A percentile compares a stretch with the other conserved stretches of the same genome.
These are phyloP conservation scores for Aureobasidium melanogenum DNA, from an alignment of 2,329 filamentous ascomycete species.

Conservation along the genomic window DNA sequence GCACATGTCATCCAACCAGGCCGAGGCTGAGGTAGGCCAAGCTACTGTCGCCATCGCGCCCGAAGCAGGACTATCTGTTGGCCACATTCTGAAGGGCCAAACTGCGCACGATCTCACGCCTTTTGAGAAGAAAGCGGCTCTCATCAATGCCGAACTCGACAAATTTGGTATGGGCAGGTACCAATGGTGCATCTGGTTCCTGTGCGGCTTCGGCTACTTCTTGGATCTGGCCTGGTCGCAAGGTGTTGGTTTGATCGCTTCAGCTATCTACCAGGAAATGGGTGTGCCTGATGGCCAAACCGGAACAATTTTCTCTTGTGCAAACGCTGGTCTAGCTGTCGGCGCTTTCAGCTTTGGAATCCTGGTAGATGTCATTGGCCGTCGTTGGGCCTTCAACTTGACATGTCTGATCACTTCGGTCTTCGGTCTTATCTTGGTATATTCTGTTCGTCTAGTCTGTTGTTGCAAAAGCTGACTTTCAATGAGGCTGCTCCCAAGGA, in stretches of 20 bases:
- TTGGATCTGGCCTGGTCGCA: slow-evolving; percentile 52
- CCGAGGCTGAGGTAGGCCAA: background rate
- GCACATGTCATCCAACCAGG: background rate
- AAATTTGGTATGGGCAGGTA: slow-evolving; percentile 45
- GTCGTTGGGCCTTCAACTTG: slow-evolving; percentile 50
- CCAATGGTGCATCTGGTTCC: slow-evolving; percentile 34
- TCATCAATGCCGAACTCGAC: slow-evolving; percentile 43
- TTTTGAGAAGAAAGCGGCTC: slow-evolving; percentile 36
- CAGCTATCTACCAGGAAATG: slow-evolving; percentile 48
- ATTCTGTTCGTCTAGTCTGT: slow-evolving; percentile 20
- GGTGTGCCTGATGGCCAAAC: slow-evolving; percentile 33
- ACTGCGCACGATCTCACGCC: background rate
- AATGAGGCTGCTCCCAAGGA: slow-evolving; percentile 19
- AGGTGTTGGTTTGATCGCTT: slow-evolving; percentile 47
- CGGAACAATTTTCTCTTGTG: slow-evolving; percentile 46
- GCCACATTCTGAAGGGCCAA: slow-evolving; percentile 1
- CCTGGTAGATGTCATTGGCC: slow-evolving; percentile 45
- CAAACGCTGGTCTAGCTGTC: slow-evolving; percentile 46
- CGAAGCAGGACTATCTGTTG: background rate
- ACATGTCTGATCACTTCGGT: slow-evolving; percentile 47
- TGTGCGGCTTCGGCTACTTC: slow-evolving; percentile 46
- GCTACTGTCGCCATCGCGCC: background rate
- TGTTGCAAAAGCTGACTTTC: background rate
- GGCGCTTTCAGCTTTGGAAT: slow-evolving; percentile 50
- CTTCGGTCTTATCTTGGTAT: slow-evolving; percentile 46